Evolutionary conservation across 768 basidiomycete genomes (phyloP), one percentile per base, ranked within the genome.

Genomic region (Boletus bicolor): DNA sequence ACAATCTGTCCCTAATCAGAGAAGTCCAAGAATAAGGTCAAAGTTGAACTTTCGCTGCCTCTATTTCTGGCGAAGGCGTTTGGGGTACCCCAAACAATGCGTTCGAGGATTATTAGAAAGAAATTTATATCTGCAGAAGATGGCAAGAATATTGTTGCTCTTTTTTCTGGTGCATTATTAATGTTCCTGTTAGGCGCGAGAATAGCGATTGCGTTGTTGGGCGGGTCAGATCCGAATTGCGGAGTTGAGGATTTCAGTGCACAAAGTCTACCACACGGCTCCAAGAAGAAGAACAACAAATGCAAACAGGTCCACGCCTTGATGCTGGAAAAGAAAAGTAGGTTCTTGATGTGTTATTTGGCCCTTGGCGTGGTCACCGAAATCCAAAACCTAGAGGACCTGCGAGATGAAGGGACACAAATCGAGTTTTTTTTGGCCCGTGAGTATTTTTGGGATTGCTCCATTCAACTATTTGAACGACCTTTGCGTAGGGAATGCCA

Each of bases 391-490:
- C 7, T 36, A 62, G 56, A 5, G 6, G 2, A 24, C 3, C 21
- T 51, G 5, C 15, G 30, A 41, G 56, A 51, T 2, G 49, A 26
- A 19, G 2, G 0, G 7, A 57, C 59, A 10, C 21, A 37, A 0
- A 54, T 62, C n/a, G 47, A 9, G 37, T 59, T 59, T 36, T 62
- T 54, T 7, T 19, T 63, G 39, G 61, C 61, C 38, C 5, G 61
- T 64, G 26, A 52, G 60, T 46, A 12, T 21, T 15, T 49, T n/a
- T 2, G 15, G 26, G 4, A 36, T 4, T 10, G 14, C 30, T 17
- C 15, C 7, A 14, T 19, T 15, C 7, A 7, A 10, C n/a, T 2
- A 11, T 41, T 34, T 34, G 32, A 42, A 45, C 30, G 5, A 15
- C 21, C 21, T 6, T 30, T 12, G 37, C 15, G 10, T 12, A 64